Conservation (phyloP, 2,329 filamentous ascomycete species). For the Neurospora sp. region DNA sequence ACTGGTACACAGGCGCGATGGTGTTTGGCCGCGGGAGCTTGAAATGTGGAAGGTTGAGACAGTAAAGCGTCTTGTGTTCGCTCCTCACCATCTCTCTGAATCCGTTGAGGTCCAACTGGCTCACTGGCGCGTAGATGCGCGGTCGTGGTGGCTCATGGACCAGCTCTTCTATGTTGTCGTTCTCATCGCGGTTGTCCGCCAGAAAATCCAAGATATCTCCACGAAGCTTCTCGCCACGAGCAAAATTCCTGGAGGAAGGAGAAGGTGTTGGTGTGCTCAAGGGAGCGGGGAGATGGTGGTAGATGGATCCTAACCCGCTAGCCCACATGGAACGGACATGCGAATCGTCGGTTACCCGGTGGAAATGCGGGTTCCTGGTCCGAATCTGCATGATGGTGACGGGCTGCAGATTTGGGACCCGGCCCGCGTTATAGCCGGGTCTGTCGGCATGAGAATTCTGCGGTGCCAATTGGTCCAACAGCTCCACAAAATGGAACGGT, state of each 20-base stretch:
- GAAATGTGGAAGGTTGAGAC: not conserved
- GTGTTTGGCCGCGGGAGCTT: not conserved
- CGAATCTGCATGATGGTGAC: conserved; percentile 22
- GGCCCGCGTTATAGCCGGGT: conserved; percentile 5
- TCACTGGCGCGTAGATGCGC: conserved; percentile 11
- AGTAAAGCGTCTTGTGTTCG: not conserved
- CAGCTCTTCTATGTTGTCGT: conserved; percentile 1
- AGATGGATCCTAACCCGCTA: conserved; percentile 21
- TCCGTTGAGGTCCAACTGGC: conserved; percentile 4
- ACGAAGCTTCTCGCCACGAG: conserved; percentile 4
- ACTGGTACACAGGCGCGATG: not conserved
- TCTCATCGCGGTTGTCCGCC: not conserved
- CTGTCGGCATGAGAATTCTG: not conserved
- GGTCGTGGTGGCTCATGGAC: conserved; percentile 8
- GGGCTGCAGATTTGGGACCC: not conserved
- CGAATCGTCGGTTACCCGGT: conserved; percentile 20
- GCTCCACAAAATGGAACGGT: conserved; percentile 24
- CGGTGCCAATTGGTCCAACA: conserved; percentile 14
- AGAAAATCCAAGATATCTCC: conserved; percentile 10
- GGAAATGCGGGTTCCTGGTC: conserved; percentile 24
- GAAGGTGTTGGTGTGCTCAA: conserved; percentile 1
- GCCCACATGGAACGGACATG: conserved; percentile 23
- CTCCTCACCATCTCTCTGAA: not conserved
- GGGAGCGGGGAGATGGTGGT: conserved; percentile 14
- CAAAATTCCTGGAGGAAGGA: not conserved